phyloP scores from a whole-genome alignment of 495 filamentous ascomycete species.

The Aspergillus coremiiformis region DNA sequence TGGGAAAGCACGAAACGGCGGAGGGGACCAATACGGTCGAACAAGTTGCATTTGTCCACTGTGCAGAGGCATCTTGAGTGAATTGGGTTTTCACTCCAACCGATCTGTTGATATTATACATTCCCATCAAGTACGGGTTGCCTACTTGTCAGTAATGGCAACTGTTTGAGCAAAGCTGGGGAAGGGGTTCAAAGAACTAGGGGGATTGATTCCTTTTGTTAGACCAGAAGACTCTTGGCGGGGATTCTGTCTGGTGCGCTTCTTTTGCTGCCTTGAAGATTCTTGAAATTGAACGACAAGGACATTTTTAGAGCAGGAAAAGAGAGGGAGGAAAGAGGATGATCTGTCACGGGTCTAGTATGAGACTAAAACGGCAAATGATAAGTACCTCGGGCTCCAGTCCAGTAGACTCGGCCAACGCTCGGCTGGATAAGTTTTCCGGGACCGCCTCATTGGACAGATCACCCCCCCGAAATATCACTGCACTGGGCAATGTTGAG shows the following conservation, averaged over 20 bases:
- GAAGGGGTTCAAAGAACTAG: background rate
- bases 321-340: background rate
- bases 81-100: background rate
- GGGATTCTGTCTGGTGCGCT: background rate
- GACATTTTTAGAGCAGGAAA: background rate
- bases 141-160: background rate
- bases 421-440: slow-evolving; percentile 6
- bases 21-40: background rate
- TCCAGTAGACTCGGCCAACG: no score
- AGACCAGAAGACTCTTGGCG: background rate
- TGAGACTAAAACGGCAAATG: background rate
- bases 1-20: background rate
- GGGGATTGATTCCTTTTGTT: background rate
- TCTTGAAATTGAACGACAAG: background rate
- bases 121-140: background rate
- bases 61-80: background rate
- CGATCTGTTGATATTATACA: no score
- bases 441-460: background rate
- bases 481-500: no score
- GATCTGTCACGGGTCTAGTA: background rate
- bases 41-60: background rate
- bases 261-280: background rate
- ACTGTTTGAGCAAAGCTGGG: background rate
- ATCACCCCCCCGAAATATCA: no score
- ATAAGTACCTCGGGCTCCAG: no score